Evolutionary conservation across 257 asterid genomes (phyloP), one percentile per base, ranked within the genome.

Genomic region (Thymus quinquecostatus): DNA sequence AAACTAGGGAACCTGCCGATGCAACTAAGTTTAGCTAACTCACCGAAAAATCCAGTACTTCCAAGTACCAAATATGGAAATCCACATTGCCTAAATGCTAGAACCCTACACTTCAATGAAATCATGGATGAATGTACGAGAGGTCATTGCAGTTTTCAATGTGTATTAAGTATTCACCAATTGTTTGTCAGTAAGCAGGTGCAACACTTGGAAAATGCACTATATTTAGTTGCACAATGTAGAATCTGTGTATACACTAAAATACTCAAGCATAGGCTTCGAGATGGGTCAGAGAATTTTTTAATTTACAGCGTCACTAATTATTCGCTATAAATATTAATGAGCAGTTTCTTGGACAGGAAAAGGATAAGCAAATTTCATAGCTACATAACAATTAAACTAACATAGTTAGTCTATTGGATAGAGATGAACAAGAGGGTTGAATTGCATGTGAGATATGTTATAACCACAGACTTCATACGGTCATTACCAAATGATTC

Each of bases 361-460:
- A 48, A 13, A 34, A 50, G 50, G 54, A 30, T 12, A 30, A 12
- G 30, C 28, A 40, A 14, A 51, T 30, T 29, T 51, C 14, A 34
- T 30, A 21, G 13, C 44, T 3, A 74, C 32, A 13, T 7, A 45
- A 68, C 32, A 10, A 32, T 40, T 32, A 32, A 28, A 60, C 41
- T 40, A 59, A 29, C 21, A 12, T n/a, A 60, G 21, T 21, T 21
- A 57, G 70, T 43, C 10, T 21, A 10, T 51, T 2, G 28, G 67
- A 44, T 56, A 53, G 8, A 55, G 38, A 73, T 54, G 45, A 49
- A 45, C 27, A 33, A 51, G 54, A 55, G 47, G 47, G 41, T 64
- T 32, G 40, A 53, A 64, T 54, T n/a, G 28, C 40, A 47, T 62
- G 73, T 14, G 58, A 66, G 34, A 33, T 36, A 29, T 49, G 66